A percentile compares a stretch with the other conserved stretches of the same genome.
Evolutionary conservation across 2,329 filamentous ascomycete genomes (phyloP).

Genomic region (Cladophialophora bantiana): DNA sequence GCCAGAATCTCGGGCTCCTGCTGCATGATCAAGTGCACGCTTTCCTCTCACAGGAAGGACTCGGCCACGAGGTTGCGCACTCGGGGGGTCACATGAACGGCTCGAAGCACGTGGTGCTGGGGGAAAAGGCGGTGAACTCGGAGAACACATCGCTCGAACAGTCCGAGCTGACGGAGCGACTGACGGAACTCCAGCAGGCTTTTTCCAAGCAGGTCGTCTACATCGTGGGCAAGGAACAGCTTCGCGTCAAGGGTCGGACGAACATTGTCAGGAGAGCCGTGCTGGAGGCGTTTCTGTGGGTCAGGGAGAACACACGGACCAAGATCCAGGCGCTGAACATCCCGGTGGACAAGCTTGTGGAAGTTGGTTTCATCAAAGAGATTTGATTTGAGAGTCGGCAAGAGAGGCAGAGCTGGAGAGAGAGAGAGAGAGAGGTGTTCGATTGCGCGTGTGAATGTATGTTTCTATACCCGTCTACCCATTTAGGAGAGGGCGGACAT

Average conservation of each 20-base stretch:
- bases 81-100: not conserved
- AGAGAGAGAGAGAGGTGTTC: not conserved
- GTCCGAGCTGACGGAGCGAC: not conserved
- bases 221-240: constrained; percentile 53
- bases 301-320: constrained; percentile 49
- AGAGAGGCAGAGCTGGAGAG: not conserved
- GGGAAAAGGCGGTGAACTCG: not conserved
- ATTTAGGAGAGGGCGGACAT: too few species aligned
- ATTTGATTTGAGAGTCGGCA: constrained; percentile 36
- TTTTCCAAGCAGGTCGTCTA: constrained; percentile 59
- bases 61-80: not conserved
- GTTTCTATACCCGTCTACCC: too few species aligned
- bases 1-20: constrained; percentile 66
- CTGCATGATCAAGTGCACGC: constrained; percentile 66
- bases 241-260: constrained; percentile 43
- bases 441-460: too few species aligned
- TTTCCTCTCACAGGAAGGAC: constrained; percentile 52
- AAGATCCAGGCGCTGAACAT: constrained; percentile 46
- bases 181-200: constrained; percentile 51
- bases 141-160: not conserved
- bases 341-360: constrained; percentile 48
- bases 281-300: constrained; percentile 48
- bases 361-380: constrained; percentile 52
- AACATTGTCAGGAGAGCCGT: constrained; percentile 42
- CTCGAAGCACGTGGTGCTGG: not conserved